Evolutionary conservation across 2,329 filamentous ascomycete genomes (phyloP).

Genomic region (Apiospora phragmitis): DNA sequence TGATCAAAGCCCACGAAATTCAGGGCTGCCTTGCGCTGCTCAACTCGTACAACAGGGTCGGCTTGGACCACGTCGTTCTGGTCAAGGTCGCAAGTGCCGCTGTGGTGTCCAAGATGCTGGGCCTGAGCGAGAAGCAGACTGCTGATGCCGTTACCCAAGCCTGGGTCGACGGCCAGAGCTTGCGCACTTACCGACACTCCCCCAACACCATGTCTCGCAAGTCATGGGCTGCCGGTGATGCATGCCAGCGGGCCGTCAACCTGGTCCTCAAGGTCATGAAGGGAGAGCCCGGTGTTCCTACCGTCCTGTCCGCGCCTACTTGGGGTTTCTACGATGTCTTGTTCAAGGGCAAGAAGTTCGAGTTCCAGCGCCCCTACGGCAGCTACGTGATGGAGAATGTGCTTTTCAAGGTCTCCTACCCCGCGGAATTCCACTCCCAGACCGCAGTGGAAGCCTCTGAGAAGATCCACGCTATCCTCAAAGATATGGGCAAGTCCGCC

Average conservation of each 20-base stretch:
- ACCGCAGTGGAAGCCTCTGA: constrained; percentile 95
- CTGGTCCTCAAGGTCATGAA: constrained; percentile 86
- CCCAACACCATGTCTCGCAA: constrained; percentile 99
- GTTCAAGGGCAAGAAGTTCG: constrained; percentile 93
- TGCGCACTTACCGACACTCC: constrained; percentile 95
- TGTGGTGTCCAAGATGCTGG: constrained; percentile 93
- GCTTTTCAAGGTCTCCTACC: constrained; percentile 99
- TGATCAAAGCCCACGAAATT: constrained; percentile 99
- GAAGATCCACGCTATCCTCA: constrained; percentile 82
- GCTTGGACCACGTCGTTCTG: constrained; percentile 93
- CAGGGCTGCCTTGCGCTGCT: constrained; percentile 95
- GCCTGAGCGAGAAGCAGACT: constrained; percentile 85
- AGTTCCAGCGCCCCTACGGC: constrained; percentile 94
- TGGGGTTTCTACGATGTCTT: constrained; percentile 99
- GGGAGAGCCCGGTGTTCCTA: constrained; percentile 88
- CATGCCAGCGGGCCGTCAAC: constrained; percentile 93
- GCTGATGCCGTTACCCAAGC: constrained; percentile 95
- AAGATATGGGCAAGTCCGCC: constrained; percentile 82
- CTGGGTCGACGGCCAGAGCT: constrained; percentile 93
- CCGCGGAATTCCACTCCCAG: constrained; percentile 98
- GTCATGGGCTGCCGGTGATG: constrained; percentile 98
- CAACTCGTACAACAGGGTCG: constrained; percentile 99
- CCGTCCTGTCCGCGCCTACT: constrained; percentile 85
- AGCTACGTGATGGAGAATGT: constrained; percentile 99
- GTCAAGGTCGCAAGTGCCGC: constrained; percentile 97